A percentile compares a stretch with the other conserved stretches of the same genome.
phyloP scores from a whole-genome alignment of 164 flowering plant genomes.

The Chimonanthus salicifolius region DNA sequence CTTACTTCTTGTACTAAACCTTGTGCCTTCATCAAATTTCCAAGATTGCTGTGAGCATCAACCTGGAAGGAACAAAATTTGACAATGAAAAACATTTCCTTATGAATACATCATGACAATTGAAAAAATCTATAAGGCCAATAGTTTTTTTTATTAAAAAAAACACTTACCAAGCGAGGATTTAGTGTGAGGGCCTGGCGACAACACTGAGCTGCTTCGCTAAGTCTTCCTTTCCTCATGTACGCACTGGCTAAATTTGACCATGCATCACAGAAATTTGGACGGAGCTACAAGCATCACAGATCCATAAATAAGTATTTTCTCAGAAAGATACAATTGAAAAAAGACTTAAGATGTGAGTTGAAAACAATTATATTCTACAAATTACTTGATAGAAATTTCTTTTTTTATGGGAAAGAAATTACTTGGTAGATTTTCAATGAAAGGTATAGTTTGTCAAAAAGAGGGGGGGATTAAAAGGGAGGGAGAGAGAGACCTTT shows the following conservation, averaged over 20 bases:
- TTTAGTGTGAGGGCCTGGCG: constrained; percentile 94
- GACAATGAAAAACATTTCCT: too few species aligned
- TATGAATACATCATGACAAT: neutral
- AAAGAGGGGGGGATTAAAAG: too few species aligned
- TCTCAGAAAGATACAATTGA: neutral
- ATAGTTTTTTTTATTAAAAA: neutral
- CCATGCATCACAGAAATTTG: constrained; percentile 99
- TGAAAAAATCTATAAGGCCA: neutral
- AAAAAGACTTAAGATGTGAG: neutral
- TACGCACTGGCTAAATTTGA: constrained; percentile 97
- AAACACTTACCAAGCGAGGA: constrained; percentile 62
- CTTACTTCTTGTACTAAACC: constrained; percentile 94
- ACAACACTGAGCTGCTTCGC: constrained; percentile 92
- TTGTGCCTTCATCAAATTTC: constrained; percentile 93
- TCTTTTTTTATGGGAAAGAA: too few species aligned
- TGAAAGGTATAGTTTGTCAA: too few species aligned
- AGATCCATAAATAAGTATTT: neutral
- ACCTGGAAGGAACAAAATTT: constrained; percentile 36
- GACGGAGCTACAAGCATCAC: constrained; percentile 64
- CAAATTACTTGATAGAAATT: too few species aligned
- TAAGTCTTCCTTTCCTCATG: constrained; percentile 92
- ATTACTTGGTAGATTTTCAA: too few species aligned
- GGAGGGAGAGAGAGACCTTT: too few species aligned
- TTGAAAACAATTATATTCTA: neutral
- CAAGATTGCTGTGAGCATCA: constrained; percentile 97